Evolutionary conservation across 2,329 filamentous ascomycete genomes (phyloP).

Genomic region (Colletotrichum cordylinicola): DNA sequence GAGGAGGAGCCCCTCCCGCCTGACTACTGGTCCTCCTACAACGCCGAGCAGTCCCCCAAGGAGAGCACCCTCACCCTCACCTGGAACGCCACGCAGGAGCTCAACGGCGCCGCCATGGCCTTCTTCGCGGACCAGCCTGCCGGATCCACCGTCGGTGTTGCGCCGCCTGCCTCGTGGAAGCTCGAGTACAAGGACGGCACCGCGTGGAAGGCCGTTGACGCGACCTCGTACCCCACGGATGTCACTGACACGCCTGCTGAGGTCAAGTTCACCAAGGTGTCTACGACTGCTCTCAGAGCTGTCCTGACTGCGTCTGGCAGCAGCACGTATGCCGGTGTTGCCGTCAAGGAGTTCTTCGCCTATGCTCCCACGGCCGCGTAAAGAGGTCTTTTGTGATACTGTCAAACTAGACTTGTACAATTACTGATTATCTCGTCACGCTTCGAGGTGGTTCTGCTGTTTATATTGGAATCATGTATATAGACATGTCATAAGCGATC

Average conservation of each 20-base stretch:
- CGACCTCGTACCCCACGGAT: constrained; percentile 27
- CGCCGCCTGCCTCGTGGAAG: constrained; percentile 32
- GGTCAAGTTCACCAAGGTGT: constrained; percentile 30
- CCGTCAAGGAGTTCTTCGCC: constrained; percentile 32
- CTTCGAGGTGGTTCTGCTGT: background rate
- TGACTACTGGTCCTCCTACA: constrained; percentile 42
- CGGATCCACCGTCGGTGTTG: constrained; percentile 33
- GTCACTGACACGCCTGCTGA: constrained; percentile 31
- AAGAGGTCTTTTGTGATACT: background rate
- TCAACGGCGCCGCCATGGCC: constrained; percentile 33
- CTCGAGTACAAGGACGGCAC: constrained; percentile 28
- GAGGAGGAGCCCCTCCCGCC: constrained; percentile 37
- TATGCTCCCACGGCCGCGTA: constrained; percentile 1
- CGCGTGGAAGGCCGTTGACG: constrained; percentile 27
- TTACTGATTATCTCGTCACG: background rate
- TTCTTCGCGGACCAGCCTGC: constrained; percentile 36
- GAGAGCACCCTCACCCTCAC: constrained; percentile 34
- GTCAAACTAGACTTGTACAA: background rate
- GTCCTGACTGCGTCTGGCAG: constrained; percentile 28
- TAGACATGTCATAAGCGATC: background rate
- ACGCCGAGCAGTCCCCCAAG: constrained; percentile 32
- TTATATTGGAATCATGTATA: background rate
- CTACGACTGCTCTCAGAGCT: constrained; percentile 29
- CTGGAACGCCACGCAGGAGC: constrained; percentile 32
- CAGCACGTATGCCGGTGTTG: constrained; percentile 27